Evolutionary conservation across 805 yeast genomes (phyloP).

Genomic region (Ogataea pilisensis): DNA sequence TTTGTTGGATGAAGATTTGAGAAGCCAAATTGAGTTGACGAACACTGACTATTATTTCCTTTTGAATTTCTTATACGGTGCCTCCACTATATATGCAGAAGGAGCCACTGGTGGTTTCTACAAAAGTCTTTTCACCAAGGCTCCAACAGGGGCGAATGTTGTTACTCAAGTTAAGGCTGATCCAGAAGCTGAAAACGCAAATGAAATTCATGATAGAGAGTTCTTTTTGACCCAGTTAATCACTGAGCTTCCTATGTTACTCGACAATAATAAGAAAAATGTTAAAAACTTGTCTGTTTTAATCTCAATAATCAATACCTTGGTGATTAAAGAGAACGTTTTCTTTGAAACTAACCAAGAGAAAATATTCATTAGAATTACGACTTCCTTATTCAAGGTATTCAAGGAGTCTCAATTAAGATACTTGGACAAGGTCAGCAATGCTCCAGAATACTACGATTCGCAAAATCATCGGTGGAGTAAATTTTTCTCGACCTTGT

Average conservation of each 20-base stretch:
- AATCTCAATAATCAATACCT: constrained; percentile 9
- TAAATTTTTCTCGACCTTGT: constrained; percentile 14
- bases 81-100: constrained; percentile 28
- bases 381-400: constrained; percentile 11
- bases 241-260: constrained; percentile 14
- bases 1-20: constrained; percentile 30
- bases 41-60: constrained; percentile 30
- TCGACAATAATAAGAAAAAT: constrained; percentile 13
- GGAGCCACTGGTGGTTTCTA: constrained; percentile 19
- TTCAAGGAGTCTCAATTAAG: constrained; percentile 22
- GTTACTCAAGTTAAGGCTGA: not conserved
- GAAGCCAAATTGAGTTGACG: constrained; percentile 20
- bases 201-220: constrained; percentile 13
- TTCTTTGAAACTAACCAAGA: constrained; percentile 17
- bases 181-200: constrained; percentile 4
- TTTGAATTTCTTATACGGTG: constrained; percentile 40
- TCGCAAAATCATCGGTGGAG: constrained; percentile 19
- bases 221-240: constrained; percentile 16
- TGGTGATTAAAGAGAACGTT: constrained; percentile 12
- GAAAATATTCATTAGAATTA: constrained; percentile 5
- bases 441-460: constrained; percentile 14
- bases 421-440: constrained; percentile 6
- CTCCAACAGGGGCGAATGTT: constrained; percentile 14
- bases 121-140: constrained; percentile 16
- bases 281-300: constrained; percentile 9